Base-by-base conservation (phyloP, 1,284 basidiomycete genomes). In the Ganoderma meredithae region DNA sequence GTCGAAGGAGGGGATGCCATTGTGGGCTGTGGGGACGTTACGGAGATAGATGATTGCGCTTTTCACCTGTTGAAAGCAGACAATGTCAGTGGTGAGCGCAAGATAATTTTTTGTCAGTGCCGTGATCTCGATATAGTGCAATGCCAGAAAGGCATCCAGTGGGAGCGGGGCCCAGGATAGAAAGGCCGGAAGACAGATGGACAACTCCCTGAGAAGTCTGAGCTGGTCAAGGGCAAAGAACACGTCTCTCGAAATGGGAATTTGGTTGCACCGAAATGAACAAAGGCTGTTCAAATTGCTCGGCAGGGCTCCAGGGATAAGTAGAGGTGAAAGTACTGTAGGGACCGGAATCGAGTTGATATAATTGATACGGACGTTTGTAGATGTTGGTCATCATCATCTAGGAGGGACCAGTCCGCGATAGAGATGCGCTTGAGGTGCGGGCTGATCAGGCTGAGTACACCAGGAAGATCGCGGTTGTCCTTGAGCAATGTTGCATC, bases 341-440 rank as follows among this genome's bases (percentile, higher is more conserved):
- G 52, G 52, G 52, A 55, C 13, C 13, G 31, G 52, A 55, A 55
- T 1, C 52, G 52, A 33, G 13, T 19, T 19, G 52, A 55, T 27
- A 55, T 55, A 13, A 55, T 15, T 7, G 52, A 55, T 27, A 55
- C 6, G 13, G 15, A 33, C 52, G 52, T 55, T 19, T 55, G 52
- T 31, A 55, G 17, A 13, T 55, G n/a, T 33, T 55, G 52, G 15
- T 10, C 25, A 27, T 27, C 27, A 17, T 55, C 52, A 19, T 55
- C 12, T 55, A 15, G 13, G 15, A 17, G 27, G 10, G 27, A 27
- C 52, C 52, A 55, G 27, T 31, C 27, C 52, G 6, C n/a, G 47
- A 55, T 55, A 31, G 52, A 55, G 52, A 55, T 55, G 17, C 31
- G 27, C 13, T 55, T 31, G 52, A 55, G 52, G 15, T 55, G 52